Conservation (phyloP, 371 early-diverging fungal species). For the Mucor lusitanicus region DNA sequence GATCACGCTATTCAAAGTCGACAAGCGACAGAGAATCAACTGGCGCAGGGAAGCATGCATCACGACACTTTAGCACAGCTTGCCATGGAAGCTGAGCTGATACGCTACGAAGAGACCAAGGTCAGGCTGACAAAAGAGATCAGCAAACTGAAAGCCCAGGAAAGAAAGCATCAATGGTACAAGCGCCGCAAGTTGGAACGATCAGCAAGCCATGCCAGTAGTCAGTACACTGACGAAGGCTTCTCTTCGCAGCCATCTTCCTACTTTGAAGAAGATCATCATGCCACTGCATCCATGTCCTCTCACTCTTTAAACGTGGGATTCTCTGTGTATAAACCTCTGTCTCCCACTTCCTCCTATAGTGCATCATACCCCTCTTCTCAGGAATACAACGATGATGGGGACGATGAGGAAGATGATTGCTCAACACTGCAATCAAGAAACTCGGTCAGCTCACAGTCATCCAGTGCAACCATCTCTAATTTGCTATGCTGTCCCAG, state of each 20-base stretch:
- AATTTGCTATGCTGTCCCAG: conserved; percentile 8
- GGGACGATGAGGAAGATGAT: neutral
- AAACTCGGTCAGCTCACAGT: neutral
- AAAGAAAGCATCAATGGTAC: conserved; percentile 70
- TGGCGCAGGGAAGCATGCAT: conserved; percentile 17
- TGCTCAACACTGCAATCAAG: neutral
- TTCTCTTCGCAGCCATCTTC: conserved; percentile 11
- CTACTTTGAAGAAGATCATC: neutral
- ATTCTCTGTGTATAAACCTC: conserved; percentile 1
- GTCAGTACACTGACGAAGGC: conserved; percentile 13
- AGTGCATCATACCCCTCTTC: conserved; percentile 1
- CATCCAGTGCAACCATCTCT: neutral
- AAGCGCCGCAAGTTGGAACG: conserved; percentile 50
- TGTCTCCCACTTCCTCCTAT: neutral
- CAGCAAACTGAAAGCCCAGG: conserved; percentile 55
- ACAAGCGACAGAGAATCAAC: conserved; percentile 23
- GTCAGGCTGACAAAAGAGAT: conserved; percentile 39
- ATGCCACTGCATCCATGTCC: neutral
- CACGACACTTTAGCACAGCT: conserved; percentile 19
- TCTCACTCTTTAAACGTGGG: neutral
- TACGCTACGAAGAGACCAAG: conserved; percentile 18
- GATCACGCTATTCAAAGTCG: conserved; percentile 31
- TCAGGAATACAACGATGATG: conserved; percentile 9
- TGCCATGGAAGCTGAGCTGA: conserved; percentile 21
- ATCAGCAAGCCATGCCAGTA: neutral